Base-by-base conservation (phyloP, 2,329 filamentous ascomycete genomes). In the Penicillium freii region DNA sequence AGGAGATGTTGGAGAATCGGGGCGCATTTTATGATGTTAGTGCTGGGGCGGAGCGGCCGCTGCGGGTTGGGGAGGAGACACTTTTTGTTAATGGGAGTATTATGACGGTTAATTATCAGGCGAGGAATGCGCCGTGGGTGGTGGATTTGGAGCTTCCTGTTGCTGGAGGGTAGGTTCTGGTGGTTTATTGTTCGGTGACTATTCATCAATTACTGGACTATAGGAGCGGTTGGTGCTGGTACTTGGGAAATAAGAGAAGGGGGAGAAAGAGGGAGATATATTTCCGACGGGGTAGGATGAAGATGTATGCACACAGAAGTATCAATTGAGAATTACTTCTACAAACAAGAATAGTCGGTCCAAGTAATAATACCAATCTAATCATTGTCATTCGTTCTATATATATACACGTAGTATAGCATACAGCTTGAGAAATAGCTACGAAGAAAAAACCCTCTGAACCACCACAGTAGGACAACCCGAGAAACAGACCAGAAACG, bases 81-180 rank as follows among this genome's bases (percentile, higher is more conserved):
- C 57, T 84, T 39, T 81, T 85, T 71, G 76, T 85, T 11, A 86
- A 86, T 71, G 82, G 82, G 2, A 81, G 81, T 63, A 80, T 86
- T 49, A 81, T 84, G 74, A 77, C 78, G 38, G 66, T 81, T 13
- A 59, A 61, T 13, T 84, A 84, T 69, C 65, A 69, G 34, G 77
- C 82, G 7, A 61, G 69, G 31, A 81, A 86, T 69, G 80, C 77
- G 38, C 81, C 82, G 1, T 85, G 82, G 81, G 57, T 85, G 42
- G 75, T 86, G 31, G 82, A 84, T 71, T 44, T 85, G 51, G 80
- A 84, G 67, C 64, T 79, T 29, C 74, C 75, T n/a, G 21, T 57
- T 45, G 56, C 58, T 25, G 49, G 56, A 34, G 36, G 4, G 44
- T 46, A 44, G 47, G 11, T 17, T 11, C 5, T 11, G 21, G 21